Evolutionary conservation across 1,139 yeast species (phyloP).

Genomic region (Spencermartinsiella ligniputridi): DNA sequence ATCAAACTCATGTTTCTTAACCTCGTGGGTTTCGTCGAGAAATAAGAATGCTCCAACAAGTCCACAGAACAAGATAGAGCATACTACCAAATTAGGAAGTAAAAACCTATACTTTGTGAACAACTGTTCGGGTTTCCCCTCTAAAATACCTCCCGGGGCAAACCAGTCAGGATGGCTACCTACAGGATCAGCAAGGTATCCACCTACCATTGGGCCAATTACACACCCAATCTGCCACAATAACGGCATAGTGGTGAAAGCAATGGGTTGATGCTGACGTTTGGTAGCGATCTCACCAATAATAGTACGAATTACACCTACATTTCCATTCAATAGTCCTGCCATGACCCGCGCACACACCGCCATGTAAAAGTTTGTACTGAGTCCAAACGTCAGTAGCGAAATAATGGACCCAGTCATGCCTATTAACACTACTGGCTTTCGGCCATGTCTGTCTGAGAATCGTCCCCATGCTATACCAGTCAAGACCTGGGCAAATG

Average conservation of each 20-base stretch:
- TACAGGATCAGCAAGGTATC: slow-evolving; percentile 37
- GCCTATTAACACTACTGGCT: slow-evolving; percentile 50
- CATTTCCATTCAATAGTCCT: slow-evolving; percentile 59
- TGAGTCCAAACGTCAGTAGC: slow-evolving; percentile 49
- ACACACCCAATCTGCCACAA: slow-evolving; percentile 56
- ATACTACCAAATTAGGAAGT: slow-evolving; percentile 53
- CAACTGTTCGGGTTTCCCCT: slow-evolving; percentile 29
- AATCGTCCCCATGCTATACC: slow-evolving; percentile 57
- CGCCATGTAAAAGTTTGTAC: slow-evolving; percentile 48
- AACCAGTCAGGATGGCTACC: slow-evolving; percentile 31
- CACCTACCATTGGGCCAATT: slow-evolving; percentile 58
- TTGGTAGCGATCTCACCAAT: slow-evolving; percentile 58
- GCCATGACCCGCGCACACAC: slow-evolving; percentile 47
- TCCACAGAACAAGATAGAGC: slow-evolving; percentile 31
- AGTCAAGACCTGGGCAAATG: slow-evolving; percentile 49
- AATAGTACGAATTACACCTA: slow-evolving; percentile 55
- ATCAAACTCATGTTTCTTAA: slow-evolving; percentile 42
- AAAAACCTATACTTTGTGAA: slow-evolving; percentile 45
- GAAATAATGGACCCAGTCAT: slow-evolving; percentile 47
- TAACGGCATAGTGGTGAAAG: slow-evolving; percentile 56
- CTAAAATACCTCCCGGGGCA: slow-evolving; percentile 12
- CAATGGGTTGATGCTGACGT: slow-evolving; percentile 55
- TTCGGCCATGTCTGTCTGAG: slow-evolving; percentile 55
- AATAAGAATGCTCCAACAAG: slow-evolving; percentile 38
- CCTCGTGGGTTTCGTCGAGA: slow-evolving; percentile 57